Conservation (phyloP, 257 asterid species). For the Nicotiana attenuata region DNA sequence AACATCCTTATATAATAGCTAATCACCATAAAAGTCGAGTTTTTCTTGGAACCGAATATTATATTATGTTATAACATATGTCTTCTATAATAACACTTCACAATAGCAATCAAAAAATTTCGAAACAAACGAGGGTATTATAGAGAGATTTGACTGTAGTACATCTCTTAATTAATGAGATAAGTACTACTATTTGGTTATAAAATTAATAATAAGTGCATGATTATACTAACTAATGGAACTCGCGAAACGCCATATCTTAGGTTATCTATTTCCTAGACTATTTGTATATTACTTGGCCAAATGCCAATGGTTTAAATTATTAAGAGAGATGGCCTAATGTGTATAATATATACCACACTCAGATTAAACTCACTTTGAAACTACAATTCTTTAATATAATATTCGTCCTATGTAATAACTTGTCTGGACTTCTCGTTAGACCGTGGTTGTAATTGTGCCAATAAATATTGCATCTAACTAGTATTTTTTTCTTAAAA, state of each 20-base stretch:
- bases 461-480: slow-evolving; percentile 16
- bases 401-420: slow-evolving; percentile 18
- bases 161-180: neutral
- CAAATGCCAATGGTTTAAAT: neutral
- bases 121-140: no score
- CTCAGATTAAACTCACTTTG: neutral
- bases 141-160: no score
- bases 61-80: no score
- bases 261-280: slow-evolving; percentile 28
- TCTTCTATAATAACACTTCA: no score
- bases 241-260: slow-evolving; percentile 26
- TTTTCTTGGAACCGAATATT: no score
- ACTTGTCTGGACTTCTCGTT: slow-evolving; percentile 31
- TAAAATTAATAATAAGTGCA: neutral
- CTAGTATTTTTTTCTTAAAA: slow-evolving; percentile 8
- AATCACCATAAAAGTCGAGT: no score
- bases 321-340: slow-evolving; percentile 15
- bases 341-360: slow-evolving; percentile 5
- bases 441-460: slow-evolving; percentile 7
- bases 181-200: neutral
- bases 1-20: no score
- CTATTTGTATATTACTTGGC: slow-evolving; percentile 3
- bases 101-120: no score
- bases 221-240: neutral
- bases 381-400: slow-evolving; percentile 6